These are phyloP conservation scores for Cardiospermum halicacabum DNA, from an alignment of 345 rosid genomes.

Conservation along the genomic window DNA sequence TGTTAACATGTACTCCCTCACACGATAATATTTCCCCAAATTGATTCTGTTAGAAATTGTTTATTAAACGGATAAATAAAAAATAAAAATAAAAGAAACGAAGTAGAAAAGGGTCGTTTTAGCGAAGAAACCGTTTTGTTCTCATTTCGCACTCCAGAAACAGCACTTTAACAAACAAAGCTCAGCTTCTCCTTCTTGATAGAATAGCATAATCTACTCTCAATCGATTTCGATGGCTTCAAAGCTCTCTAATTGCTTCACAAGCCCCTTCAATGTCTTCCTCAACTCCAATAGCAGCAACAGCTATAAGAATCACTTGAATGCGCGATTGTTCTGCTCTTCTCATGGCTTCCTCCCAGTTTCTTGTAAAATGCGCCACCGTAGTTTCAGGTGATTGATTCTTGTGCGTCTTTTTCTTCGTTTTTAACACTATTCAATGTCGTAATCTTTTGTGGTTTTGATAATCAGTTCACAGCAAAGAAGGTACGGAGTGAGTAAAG, in stretches of 20 bases:
- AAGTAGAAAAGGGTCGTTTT: too few species aligned
- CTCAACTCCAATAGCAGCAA: constrained; percentile 18
- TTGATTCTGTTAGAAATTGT: too few species aligned
- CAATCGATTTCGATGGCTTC: constrained; percentile 38
- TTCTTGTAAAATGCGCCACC: constrained; percentile 69
- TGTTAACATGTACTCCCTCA: not conserved
- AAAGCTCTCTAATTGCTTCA: constrained; percentile 51
- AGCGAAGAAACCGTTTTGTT: constrained; percentile 8
- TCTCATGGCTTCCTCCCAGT: constrained; percentile 45
- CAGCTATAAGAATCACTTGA: not conserved
- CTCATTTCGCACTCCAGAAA: not conserved
- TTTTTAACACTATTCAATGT: not conserved
- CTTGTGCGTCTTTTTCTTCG: not conserved
- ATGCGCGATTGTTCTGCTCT: constrained; percentile 32
- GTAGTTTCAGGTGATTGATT: constrained; percentile 47
- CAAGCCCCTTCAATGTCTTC: constrained; percentile 35
- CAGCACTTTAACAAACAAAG: not conserved
- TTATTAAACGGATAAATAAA: not conserved
- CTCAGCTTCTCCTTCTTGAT: constrained; percentile 14
- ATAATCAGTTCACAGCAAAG: constrained; percentile 34
- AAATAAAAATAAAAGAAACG: too few species aligned
- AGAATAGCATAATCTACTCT: not conserved
- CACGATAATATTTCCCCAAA: not conserved
- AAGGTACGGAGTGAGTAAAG: constrained; percentile 54
- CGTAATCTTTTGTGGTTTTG: not conserved